phyloP scores from a whole-genome alignment of 176 grass and related monocot species.

The Aegilops umbellulata region DNA sequence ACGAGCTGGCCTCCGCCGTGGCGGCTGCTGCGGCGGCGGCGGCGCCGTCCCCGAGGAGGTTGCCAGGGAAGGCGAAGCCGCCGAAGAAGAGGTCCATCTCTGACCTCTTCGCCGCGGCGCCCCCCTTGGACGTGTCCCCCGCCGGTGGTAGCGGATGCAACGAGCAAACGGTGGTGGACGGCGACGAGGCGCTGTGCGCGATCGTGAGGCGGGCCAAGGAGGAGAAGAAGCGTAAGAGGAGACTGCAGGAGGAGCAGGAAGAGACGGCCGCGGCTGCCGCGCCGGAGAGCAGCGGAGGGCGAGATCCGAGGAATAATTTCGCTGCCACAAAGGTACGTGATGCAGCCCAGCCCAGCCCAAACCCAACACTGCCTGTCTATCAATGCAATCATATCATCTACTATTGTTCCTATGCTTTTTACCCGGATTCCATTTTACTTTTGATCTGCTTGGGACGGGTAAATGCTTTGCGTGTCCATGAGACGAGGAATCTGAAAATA shows the following conservation, averaged over 20 bases:
- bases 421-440: neutral
- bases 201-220: constrained; percentile 22
- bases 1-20: constrained; percentile 32
- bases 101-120: constrained; percentile 65
- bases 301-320: constrained; percentile 30
- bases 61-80: constrained; percentile 26
- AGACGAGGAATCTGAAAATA: neutral
- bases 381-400: constrained; percentile 23
- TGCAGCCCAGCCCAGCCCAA: constrained; percentile 45
- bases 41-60: neutral
- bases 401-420: neutral
- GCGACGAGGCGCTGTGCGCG: constrained; percentile 29
- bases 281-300: neutral
- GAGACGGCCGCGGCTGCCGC: neutral
- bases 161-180: neutral
- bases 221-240: constrained; percentile 18
- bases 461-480: neutral
- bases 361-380: neutral
- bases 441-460: neutral
- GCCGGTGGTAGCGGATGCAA: neutral
- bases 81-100: constrained; percentile 60
- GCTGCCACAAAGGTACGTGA: constrained; percentile 40
- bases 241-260: neutral
- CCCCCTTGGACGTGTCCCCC: neutral
- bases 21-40: neutral